Percentiles rank a stretch among this genome's conserved stretches.
Conservation (phyloP, 768 basidiomycete genomes). For the Psilocybe tampanensis region DNA sequence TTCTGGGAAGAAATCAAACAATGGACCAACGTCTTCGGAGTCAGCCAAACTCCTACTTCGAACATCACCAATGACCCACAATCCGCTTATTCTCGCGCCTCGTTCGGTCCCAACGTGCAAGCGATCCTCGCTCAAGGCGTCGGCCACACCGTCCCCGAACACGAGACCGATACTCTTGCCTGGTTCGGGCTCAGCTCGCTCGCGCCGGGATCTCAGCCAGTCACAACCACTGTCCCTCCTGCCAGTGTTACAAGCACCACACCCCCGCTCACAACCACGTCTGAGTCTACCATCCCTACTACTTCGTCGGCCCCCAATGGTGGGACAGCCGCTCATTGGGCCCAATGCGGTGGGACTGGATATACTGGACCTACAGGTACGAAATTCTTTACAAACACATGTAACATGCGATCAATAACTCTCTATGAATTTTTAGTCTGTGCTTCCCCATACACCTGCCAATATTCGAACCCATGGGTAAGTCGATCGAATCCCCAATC, state of each 20-base stretch:
- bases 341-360: conserved; percentile 29
- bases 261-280: conserved; percentile 17
- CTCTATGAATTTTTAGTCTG: too few relatives aligned
- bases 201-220: conserved; percentile 12
- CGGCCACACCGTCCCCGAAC: conserved; percentile 55
- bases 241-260: conserved; percentile 19
- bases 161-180: conserved; percentile 45
- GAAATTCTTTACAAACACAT: too few relatives aligned
- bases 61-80: conserved; percentile 41
- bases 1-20: conserved; percentile 56
- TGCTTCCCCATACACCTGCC: too few relatives aligned
- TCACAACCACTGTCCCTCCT: conserved; percentile 7
- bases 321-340: conserved; percentile 26
- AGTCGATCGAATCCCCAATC: too few relatives aligned
- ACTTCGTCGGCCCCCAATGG: too few relatives aligned
- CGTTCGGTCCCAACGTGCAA: conserved; percentile 51
- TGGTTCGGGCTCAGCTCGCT: conserved; percentile 48
- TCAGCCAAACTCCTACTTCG: conserved; percentile 45
- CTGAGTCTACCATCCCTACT: conserved; percentile 14
- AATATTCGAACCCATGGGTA: too few relatives aligned
- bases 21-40: conserved; percentile 58
- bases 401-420: too few relatives aligned
- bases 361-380: conserved; percentile 19
- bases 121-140: conserved; percentile 50
- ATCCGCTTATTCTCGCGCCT: conserved; percentile 47